Base-by-base conservation (phyloP, 2,329 filamentous ascomycete species). In the Neopestalotiopsis clavispora region DNA sequence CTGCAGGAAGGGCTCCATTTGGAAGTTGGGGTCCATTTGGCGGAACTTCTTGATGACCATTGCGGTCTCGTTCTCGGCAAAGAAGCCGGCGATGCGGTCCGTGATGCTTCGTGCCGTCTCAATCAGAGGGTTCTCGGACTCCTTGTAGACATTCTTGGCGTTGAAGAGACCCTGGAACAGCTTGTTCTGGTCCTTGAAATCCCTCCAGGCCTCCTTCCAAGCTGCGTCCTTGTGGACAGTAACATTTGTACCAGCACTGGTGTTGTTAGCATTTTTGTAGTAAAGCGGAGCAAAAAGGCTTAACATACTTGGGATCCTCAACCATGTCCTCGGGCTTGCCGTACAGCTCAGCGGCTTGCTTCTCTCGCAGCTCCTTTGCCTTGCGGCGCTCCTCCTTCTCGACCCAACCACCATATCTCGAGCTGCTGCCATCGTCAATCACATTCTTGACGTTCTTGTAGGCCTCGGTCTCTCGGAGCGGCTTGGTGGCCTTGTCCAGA, bases 1-100 rank as follows among this genome's bases (percentile, higher is more conserved):
- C 73, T 93, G 92, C 65, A 98, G 84, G 85, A 98, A 99, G 0
- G 94, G 93, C 81, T 99, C 96, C 74, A 97, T 89, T 79, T 98
- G 94, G 86, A 99, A 99, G 73, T 87, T 88, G 4, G 96, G 95
- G 75, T 99, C 96, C 90, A 98, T 98, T 75, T 95, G 89, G 61
- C 95, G 91, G 86, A 99, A 97, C 81, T 95, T 97, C 85, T 98
- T 98, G 84, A 98, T 97, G 45, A 99, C 96, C 88, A 92, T 92
- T 38, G 96, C 96, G 0, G 94, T 98, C 84, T 99, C 96, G 80
- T 98, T 99, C 81, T 99, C 96, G 71, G 96, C 96, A 74, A 99
- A 99, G 84, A 98, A 99, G 34, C 96, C 94, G 61, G 93, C 94
- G 52, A 99, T 90, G 69, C 92, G 90, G 80, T 99, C 96, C 40